Base-by-base conservation (phyloP, 345 rosid species). In the Punica granatum region DNA sequence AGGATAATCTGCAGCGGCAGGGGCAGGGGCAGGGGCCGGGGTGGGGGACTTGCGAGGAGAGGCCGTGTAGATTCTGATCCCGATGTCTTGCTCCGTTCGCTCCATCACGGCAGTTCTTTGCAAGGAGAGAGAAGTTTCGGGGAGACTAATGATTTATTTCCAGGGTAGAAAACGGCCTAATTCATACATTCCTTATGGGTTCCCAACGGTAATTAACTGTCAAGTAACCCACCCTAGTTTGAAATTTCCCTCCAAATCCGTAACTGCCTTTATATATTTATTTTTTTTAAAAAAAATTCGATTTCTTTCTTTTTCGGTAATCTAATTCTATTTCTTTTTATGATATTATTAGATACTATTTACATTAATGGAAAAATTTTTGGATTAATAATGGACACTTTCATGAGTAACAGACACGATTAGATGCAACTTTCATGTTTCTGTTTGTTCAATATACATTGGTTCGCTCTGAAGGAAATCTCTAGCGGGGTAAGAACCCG, bases 401-500 rank as follows among this genome's bases (percentile, higher is more conserved):
- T n/a, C 53, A 46, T 19, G 53, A 46, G 18, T 19, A 1, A 46
- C 53, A 46, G 23, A 43, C 16, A 12, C 23, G 53, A 3, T 3
- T 15, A 46, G 21, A 7, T 6, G 14, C 28, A 31, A 60, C 12
- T 13, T 60, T 14, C n/a, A 60, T 60, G 21, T 30, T 60, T 34
- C 16, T 6, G 25, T 62, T 21, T 6, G 44, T 1, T 36, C 26
- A 35, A 32, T 6, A 16, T 15, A 60, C 7, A 34, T 34, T 19
- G 26, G 23, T 33, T n/a, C 7, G 61, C 8, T 33, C 14, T 4
- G 16, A 11, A 63, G 48, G 31, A 11, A 34, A 26, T 37, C 48
- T 68, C 85, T 85, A 79, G 54, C 79, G 72, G 7, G 87, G 85
- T 76, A 93, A 77, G 75, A 93, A 88, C 16, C 97, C 97, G 35